Evolutionary conservation across 805 yeast genomes (phyloP).

Genomic region (Pichia insulana): DNA sequence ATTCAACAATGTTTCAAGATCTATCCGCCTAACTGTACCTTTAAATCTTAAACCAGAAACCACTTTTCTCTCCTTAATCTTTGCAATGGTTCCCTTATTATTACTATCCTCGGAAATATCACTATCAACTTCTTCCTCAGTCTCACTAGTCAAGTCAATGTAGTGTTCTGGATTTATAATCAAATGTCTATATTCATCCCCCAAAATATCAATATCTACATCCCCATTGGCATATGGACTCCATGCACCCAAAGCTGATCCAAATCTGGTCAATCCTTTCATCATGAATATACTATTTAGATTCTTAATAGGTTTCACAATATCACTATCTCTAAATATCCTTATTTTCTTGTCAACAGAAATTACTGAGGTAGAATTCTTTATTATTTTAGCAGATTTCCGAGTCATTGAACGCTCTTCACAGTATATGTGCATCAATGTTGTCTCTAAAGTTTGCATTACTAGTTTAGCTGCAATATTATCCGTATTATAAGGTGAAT

Average conservation of each 20-base stretch:
- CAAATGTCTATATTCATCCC: slow-evolving; percentile 34
- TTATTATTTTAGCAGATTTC: too few relatives aligned
- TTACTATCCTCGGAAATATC: slow-evolving; percentile 7
- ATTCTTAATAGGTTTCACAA: slow-evolving; percentile 31
- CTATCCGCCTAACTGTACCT: slow-evolving; percentile 42
- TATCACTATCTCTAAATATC: slow-evolving; percentile 8
- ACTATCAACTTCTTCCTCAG: slow-evolving; percentile 8
- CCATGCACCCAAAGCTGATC: slow-evolving; percentile 65
- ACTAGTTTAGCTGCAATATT: slow-evolving; percentile 45
- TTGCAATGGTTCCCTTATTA: slow-evolving; percentile 4
- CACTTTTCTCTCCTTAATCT: slow-evolving; percentile 22
- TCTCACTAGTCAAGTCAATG: slow-evolving; percentile 14
- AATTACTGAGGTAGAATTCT: background rate
- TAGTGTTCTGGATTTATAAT: slow-evolving; percentile 23
- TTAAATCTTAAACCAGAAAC: slow-evolving; percentile 54
- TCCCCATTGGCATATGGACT: slow-evolving; percentile 58
- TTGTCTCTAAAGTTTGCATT: slow-evolving; percentile 49
- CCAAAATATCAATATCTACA: slow-evolving; percentile 59
- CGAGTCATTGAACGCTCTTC: background rate
- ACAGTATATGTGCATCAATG: slow-evolving; percentile 29
- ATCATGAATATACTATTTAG: slow-evolving; percentile 49
- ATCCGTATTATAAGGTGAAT: slow-evolving; percentile 33
- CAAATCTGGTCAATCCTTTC: slow-evolving; percentile 54
- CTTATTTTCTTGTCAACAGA: background rate
- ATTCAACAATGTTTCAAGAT: slow-evolving; percentile 13